These are phyloP conservation scores for Naganishia liquefaciens DNA, from an alignment of 1,284 basidiomycete species.

Conservation along the genomic window DNA sequence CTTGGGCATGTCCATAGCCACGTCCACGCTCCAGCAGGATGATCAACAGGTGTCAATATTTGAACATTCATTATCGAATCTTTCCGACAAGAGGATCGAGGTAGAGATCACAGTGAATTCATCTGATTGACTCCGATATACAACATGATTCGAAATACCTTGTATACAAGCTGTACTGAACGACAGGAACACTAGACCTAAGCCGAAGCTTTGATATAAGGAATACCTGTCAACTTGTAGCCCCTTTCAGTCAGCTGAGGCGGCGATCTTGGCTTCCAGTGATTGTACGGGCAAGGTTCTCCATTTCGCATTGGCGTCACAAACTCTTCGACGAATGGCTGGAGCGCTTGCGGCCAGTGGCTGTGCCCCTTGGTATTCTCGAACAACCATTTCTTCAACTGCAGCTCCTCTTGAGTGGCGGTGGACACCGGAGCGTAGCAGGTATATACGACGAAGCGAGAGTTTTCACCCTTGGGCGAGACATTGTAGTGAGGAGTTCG, in stretches of 20 bases:
- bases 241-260: slow-evolving; percentile 28
- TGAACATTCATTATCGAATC: no score
- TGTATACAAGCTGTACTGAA: neutral
- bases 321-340: slow-evolving; percentile 27
- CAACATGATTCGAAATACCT: neutral
- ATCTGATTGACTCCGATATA: no score
- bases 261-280: slow-evolving; percentile 16
- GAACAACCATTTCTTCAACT: slow-evolving; percentile 23
- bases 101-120: no score
- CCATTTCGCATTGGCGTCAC: slow-evolving; percentile 23
- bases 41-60: no score
- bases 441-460: slow-evolving; percentile 26
- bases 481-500: slow-evolving; percentile 30
- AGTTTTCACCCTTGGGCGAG: slow-evolving; percentile 23
- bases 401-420: slow-evolving; percentile 23
- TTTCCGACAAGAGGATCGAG: no score
- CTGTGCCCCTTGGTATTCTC: slow-evolving; percentile 23
- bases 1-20: no score
- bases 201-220: slow-evolving; percentile 25
- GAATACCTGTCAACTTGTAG: slow-evolving; percentile 31
- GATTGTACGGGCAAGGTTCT: slow-evolving; percentile 17
- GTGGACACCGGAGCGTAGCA: slow-evolving; percentile 23
- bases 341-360: slow-evolving; percentile 28
- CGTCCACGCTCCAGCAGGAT: no score
- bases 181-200: neutral